phyloP scores from a whole-genome alignment of 495 filamentous ascomycete species.

The Hypomontagnella monticulosa region DNA sequence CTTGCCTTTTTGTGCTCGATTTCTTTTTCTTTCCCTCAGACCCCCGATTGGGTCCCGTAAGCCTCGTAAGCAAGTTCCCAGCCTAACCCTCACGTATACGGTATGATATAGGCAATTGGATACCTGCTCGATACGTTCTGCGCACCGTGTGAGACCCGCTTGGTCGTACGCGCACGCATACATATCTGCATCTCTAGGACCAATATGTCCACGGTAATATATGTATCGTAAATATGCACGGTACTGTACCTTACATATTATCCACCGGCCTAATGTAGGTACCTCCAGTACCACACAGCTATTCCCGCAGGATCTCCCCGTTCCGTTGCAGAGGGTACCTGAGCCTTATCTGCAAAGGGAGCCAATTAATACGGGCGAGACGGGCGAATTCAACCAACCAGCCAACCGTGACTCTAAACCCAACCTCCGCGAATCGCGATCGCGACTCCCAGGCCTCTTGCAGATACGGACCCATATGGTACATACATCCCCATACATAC shows the following conservation, averaged over 20 bases:
- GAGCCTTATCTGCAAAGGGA: background rate
- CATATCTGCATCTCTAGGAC: background rate
- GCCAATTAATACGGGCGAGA: background rate
- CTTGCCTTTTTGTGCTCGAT: conserved; percentile 2
- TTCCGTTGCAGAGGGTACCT: background rate
- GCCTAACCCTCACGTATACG: conserved; percentile 22
- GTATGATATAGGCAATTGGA: conserved; percentile 4
- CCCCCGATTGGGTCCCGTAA: conserved; percentile 35
- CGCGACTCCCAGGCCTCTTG: too few species aligned
- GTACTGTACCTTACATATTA: background rate
- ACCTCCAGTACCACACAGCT: background rate
- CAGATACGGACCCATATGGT: too few species aligned
- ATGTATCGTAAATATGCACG: background rate
- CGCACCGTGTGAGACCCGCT: too few species aligned
- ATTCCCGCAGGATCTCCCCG: background rate
- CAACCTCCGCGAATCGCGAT: background rate
- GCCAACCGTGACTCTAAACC: background rate
- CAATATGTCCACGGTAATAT: background rate
- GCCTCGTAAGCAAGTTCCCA: conserved; percentile 25
- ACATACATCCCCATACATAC: too few species aligned
- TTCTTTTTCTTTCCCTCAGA: conserved; percentile 24
- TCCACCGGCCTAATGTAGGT: background rate
- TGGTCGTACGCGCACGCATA: background rate
- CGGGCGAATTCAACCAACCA: background rate
- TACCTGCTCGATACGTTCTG: too few species aligned